These are phyloP conservation scores for Priceomyces haplophilus DNA, from an alignment of 805 yeast genomes.

Conservation along the genomic window DNA sequence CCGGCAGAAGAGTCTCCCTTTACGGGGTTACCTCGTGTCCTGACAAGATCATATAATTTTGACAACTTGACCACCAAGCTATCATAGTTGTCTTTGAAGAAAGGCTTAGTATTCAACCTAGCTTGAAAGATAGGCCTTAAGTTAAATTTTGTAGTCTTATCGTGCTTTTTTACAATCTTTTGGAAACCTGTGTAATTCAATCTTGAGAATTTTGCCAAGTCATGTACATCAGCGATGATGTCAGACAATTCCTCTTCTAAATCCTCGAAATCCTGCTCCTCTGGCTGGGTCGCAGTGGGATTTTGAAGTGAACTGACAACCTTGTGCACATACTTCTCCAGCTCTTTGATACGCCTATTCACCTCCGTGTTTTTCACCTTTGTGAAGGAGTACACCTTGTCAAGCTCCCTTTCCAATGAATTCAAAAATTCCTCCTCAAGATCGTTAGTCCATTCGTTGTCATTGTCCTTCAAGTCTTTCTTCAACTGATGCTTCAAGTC, in stretches of 20 bases:
- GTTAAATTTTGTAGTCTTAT: constrained; percentile 69
- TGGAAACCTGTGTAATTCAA: constrained; percentile 96
- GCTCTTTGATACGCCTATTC: constrained; percentile 76
- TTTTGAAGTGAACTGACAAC: constrained; percentile 51
- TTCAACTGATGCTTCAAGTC: constrained; percentile 81
- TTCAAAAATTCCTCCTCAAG: constrained; percentile 80
- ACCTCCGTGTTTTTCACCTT: constrained; percentile 85
- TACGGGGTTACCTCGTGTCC: constrained; percentile 95
- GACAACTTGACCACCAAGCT: constrained; percentile 84
- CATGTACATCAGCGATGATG: constrained; percentile 95
- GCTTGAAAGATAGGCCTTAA: constrained; percentile 92
- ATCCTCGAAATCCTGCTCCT: constrained; percentile 43
- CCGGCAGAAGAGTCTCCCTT: constrained; percentile 97
- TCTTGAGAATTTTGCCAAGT: constrained; percentile 88
- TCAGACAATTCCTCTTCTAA: constrained; percentile 51
- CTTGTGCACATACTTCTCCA: constrained; percentile 67
- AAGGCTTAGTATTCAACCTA: constrained; percentile 88
- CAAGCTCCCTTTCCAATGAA: constrained; percentile 76
- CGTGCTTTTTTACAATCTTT: constrained; percentile 94
- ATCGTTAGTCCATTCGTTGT: constrained; percentile 65
- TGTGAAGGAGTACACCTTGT: constrained; percentile 89
- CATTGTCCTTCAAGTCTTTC: constrained; percentile 57
- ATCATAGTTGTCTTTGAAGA: constrained; percentile 93
- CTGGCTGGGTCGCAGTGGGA: constrained; percentile 30
- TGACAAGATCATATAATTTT: constrained; percentile 82